phyloP scores from a whole-genome alignment of 1,284 basidiomycete species.

The Chalciporus piperatoides region DNA sequence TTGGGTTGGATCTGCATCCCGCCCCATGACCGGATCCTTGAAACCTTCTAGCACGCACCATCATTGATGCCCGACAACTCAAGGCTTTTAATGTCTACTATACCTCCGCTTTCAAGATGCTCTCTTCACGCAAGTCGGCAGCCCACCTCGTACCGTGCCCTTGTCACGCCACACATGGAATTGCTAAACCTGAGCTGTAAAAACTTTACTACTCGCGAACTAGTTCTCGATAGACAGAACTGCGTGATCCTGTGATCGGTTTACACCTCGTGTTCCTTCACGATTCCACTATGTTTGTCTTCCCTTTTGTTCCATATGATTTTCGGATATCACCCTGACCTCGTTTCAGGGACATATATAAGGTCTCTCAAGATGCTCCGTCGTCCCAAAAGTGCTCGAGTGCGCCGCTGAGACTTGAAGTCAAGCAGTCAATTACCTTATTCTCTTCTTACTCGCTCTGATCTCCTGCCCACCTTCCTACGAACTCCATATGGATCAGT shows the following conservation, averaged over 20 bases:
- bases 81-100: constrained; percentile 9
- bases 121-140: neutral
- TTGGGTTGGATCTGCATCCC: constrained; percentile 21
- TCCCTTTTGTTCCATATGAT: constrained; percentile 18
- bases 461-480: constrained; percentile 8
- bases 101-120: neutral
- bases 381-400: constrained; percentile 16
- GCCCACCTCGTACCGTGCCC: neutral
- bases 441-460: constrained; percentile 15
- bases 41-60: constrained; percentile 14
- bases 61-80: constrained; percentile 15
- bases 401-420: constrained; percentile 7
- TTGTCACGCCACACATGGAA: constrained; percentile 21
- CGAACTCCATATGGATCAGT: constrained; percentile 49
- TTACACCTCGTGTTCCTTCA: constrained; percentile 28
- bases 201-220: constrained; percentile 5
- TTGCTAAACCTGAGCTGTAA: constrained; percentile 1
- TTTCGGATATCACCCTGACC: constrained; percentile 31
- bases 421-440: constrained; percentile 20
- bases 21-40: constrained; percentile 14
- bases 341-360: constrained; percentile 36
- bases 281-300: constrained; percentile 18
- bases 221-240: constrained; percentile 7
- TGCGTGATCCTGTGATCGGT: constrained; percentile 23
- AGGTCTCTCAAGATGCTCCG: constrained; percentile 13